Evolutionary conservation across 108 stramenopile species (phyloP).

Genomic region (Aureococcus anophagefferens): DNA sequence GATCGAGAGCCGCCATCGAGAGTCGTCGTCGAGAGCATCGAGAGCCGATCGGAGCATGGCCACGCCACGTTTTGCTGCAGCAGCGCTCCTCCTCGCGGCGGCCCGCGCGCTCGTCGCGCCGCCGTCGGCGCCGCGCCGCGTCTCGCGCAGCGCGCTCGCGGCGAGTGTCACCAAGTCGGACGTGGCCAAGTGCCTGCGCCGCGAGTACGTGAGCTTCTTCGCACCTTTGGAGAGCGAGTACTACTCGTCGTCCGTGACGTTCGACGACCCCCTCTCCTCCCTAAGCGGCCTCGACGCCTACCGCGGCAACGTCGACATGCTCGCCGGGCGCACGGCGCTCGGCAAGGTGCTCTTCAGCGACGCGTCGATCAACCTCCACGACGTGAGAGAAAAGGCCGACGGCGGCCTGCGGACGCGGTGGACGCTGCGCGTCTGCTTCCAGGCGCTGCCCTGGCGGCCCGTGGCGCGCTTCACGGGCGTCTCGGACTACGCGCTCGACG

Average conservation of each 20-base stretch:
- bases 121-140: too few relatives aligned
- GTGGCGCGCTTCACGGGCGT: conserved; percentile 82
- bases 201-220: conserved; percentile 85
- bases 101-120: too few relatives aligned
- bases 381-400: conserved; percentile 43
- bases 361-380: conserved; percentile 76
- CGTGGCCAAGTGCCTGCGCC: conserved; percentile 20
- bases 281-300: conserved; percentile 70
- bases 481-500: conserved; percentile 66
- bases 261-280: conserved; percentile 74
- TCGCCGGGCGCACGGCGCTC: conserved; percentile 64
- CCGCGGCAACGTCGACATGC: conserved; percentile 82
- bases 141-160: too few relatives aligned
- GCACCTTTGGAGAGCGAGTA: conserved; percentile 71
- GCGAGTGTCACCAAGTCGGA: too few relatives aligned
- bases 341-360: conserved; percentile 75
- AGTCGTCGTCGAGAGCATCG: too few relatives aligned
- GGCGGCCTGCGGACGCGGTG: conserved; percentile 68
- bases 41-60: too few relatives aligned
- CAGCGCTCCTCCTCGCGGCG: too few relatives aligned
- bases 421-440: conserved; percentile 73
- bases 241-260: conserved; percentile 62
- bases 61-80: too few relatives aligned
- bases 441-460: conserved; percentile 77
- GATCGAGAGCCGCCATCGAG: too few relatives aligned